These are phyloP conservation scores for Galeopsis tetrahit DNA, from an alignment of 257 asterid genomes.

Conservation along the genomic window DNA sequence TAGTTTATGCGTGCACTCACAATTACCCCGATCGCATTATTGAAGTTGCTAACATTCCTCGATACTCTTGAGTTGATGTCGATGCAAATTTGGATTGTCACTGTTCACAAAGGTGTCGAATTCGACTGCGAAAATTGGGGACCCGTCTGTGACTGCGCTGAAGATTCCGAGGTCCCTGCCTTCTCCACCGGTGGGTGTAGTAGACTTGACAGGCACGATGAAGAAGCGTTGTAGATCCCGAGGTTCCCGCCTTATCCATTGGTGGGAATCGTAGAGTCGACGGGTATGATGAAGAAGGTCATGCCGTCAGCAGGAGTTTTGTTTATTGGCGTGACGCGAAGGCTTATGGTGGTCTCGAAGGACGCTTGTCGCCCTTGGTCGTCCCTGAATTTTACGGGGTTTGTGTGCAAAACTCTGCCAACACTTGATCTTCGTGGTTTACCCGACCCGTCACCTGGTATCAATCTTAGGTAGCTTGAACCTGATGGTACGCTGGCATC, in stretches of 20 bases:
- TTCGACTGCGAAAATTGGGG: conserved; percentile 7
- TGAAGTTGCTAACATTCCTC: background rate
- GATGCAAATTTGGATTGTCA: background rate
- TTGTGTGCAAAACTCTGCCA: background rate
- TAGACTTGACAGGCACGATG: background rate
- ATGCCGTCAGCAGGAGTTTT: background rate
- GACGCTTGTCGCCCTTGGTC: too few relatives aligned
- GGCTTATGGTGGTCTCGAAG: background rate
- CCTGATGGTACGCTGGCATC: background rate
- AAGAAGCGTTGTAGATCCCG: too few relatives aligned
- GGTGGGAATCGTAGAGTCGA: too few relatives aligned
- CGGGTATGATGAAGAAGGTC: too few relatives aligned
- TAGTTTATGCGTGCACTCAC: conserved; percentile 12
- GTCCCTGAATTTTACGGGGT: background rate
- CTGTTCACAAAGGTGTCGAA: conserved; percentile 1
- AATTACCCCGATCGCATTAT: background rate
- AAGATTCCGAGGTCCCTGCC: conserved; percentile 15
- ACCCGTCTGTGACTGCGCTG: too few relatives aligned
- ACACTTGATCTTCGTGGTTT: background rate
- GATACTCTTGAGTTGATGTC: background rate
- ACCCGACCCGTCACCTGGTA: background rate
- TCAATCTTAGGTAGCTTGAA: background rate
- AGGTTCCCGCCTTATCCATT: too few relatives aligned
- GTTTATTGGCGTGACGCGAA: background rate
- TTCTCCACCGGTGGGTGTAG: background rate